These are phyloP conservation scores for Scalesia atractyloides DNA, from an alignment of 129 eudicot genomes.

Conservation along the genomic window DNA sequence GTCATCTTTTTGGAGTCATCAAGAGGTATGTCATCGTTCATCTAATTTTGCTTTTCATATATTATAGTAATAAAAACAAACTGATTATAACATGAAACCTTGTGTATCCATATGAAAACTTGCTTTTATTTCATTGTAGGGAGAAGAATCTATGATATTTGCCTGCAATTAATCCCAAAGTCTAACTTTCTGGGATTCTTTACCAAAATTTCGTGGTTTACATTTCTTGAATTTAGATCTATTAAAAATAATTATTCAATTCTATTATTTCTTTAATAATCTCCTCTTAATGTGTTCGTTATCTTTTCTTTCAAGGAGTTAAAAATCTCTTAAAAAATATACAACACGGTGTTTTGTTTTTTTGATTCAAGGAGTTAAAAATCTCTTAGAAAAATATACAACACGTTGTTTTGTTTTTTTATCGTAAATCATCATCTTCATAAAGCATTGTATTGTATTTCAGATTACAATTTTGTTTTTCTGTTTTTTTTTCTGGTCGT, in stretches of 20 bases:
- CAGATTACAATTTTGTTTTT: background rate
- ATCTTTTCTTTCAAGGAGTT: background rate
- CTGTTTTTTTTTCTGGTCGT: background rate
- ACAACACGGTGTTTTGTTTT: background rate
- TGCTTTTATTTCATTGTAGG: background rate
- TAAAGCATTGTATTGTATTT: background rate
- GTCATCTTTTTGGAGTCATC: constrained; percentile 61
- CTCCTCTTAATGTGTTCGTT: background rate
- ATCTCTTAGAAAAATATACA: background rate
- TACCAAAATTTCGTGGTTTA: background rate
- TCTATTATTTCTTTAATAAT: background rate
- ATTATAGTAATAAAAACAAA: background rate
- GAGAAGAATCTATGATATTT: background rate
- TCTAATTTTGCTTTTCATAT: background rate
- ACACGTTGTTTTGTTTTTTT: background rate
- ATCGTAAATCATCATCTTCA: background rate
- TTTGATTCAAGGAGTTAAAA: background rate
- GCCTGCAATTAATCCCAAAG: too few relatives aligned
- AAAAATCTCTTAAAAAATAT: background rate
- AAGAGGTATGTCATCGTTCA: constrained; percentile 60
- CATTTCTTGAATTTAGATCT: constrained; percentile 8
- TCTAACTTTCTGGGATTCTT: background rate
- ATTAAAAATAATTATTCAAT: background rate
- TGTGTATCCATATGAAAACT: background rate
- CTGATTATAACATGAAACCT: background rate